These are phyloP conservation scores for Akebia trifoliata DNA, from an alignment of 164 flowering plant species.

Conservation along the genomic window DNA sequence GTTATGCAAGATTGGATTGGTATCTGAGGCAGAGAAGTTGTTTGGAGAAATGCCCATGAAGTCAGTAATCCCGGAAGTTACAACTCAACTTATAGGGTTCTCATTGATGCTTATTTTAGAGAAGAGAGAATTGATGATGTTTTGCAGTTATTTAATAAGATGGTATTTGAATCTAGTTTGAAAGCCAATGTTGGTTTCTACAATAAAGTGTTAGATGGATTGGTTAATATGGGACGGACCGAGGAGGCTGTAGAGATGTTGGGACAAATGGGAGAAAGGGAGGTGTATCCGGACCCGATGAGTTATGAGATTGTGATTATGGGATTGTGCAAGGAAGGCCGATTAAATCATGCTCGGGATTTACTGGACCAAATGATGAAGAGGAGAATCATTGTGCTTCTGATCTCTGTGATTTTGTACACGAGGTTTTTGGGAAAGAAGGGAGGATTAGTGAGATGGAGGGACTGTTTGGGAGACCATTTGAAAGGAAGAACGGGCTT, in stretches of 20 bases:
- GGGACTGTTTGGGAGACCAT: slow-evolving; percentile 39
- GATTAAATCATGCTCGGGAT: slow-evolving; percentile 29
- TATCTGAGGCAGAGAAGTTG: slow-evolving; percentile 57
- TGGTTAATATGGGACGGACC: slow-evolving; percentile 44
- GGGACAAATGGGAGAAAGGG: slow-evolving; percentile 54
- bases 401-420: slow-evolving; percentile 31
- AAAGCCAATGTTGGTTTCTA: slow-evolving; percentile 44
- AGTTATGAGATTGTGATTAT: slow-evolving; percentile 54
- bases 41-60: slow-evolving; percentile 40
- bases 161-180: slow-evolving; percentile 51
- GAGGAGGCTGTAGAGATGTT: slow-evolving; percentile 46
- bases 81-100: slow-evolving; percentile 33
- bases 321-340: slow-evolving; percentile 42
- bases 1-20: slow-evolving; percentile 57
- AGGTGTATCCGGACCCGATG: slow-evolving; percentile 58
- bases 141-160: slow-evolving; percentile 33
- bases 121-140: slow-evolving; percentile 54
- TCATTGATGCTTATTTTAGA: slow-evolving; percentile 57
- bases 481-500: slow-evolving; percentile 25
- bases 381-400: slow-evolving; percentile 39
- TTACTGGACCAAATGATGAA: slow-evolving; percentile 48
- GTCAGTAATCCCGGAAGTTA: slow-evolving; percentile 52
- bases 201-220: slow-evolving; percentile 43
- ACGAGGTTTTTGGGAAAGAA: slow-evolving; percentile 43
- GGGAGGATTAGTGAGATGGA: slow-evolving; percentile 51